Evolutionary conservation across 768 basidiomycete species (phyloP).

Genomic region (Russula vinacea): DNA sequence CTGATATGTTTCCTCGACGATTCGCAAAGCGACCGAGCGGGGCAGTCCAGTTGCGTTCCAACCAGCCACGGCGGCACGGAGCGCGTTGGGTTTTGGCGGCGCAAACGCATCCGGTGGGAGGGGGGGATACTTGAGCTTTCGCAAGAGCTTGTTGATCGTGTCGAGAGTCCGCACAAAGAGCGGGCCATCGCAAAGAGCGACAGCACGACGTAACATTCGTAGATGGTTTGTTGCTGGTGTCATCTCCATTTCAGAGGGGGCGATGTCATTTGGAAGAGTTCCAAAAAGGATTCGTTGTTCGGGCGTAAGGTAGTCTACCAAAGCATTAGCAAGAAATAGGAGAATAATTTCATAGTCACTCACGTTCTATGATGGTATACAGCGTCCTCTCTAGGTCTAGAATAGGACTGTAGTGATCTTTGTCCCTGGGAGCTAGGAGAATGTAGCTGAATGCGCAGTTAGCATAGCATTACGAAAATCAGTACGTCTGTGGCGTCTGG

Average conservation of each 20-base stretch:
- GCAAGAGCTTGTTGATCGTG: constrained; percentile 59
- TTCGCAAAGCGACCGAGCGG: constrained; percentile 62
- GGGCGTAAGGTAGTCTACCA: constrained; percentile 64
- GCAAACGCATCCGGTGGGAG: constrained; percentile 52
- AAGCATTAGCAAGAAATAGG: background rate
- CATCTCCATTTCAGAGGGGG: constrained; percentile 30
- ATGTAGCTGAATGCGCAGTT: constrained; percentile 52
- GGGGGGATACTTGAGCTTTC: constrained; percentile 61
- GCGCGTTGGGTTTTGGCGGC: constrained; percentile 43
- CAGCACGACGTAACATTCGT: constrained; percentile 64
- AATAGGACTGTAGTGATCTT: constrained; percentile 84
- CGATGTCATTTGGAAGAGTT: constrained; percentile 49
- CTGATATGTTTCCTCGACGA: constrained; percentile 91
- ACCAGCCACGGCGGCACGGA: constrained; percentile 46
- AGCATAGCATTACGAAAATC: background rate
- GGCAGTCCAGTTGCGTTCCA: constrained; percentile 60
- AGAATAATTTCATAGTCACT: background rate
- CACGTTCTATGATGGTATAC: constrained; percentile 67
- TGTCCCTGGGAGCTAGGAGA: constrained; percentile 76
- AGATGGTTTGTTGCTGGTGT: constrained; percentile 39
- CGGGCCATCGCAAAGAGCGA: constrained; percentile 67
- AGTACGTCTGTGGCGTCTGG: constrained; percentile 17
- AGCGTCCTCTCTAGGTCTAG: constrained; percentile 71
- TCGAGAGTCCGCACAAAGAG: constrained; percentile 62
- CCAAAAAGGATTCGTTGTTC: constrained; percentile 66